phyloP scores from a whole-genome alignment of 2,329 filamentous ascomycete species.

The Monilinia aucupariae region DNA sequence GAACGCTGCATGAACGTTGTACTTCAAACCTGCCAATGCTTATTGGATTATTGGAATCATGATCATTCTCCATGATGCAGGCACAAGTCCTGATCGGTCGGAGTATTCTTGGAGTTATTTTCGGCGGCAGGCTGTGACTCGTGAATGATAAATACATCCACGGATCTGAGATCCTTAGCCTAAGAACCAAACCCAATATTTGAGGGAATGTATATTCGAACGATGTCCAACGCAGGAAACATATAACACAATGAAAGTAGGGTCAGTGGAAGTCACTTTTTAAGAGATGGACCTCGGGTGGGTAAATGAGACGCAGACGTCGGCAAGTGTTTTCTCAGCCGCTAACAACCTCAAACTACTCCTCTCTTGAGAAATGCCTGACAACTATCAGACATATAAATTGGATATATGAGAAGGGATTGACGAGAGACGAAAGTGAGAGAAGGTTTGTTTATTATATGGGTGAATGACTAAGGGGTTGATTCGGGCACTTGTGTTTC shows the following conservation, averaged over 20 bases:
- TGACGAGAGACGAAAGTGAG: neutral
- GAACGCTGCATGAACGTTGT: neutral
- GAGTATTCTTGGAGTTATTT: neutral
- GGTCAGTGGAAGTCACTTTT: neutral
- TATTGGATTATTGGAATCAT: neutral
- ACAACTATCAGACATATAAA: slow-evolving; percentile 1
- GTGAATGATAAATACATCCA: neutral
- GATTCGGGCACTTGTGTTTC: neutral
- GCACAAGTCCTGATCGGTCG: neutral
- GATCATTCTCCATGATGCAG: neutral
- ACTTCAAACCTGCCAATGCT: neutral
- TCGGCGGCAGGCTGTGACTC: neutral
- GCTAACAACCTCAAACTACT: neutral
- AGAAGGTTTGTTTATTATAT: neutral
- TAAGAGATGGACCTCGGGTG: neutral
- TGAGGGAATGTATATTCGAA: neutral
- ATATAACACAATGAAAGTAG: neutral
- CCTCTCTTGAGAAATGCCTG: neutral
- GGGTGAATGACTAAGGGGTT: neutral
- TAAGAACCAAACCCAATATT: neutral
- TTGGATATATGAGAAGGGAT: neutral
- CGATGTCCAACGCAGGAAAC: neutral
- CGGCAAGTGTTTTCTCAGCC: neutral
- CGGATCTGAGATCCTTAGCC: neutral
- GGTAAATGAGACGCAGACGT: neutral